phyloP scores from a whole-genome alignment of 116 monocot genomes.

The Thalassia testudinum region DNA sequence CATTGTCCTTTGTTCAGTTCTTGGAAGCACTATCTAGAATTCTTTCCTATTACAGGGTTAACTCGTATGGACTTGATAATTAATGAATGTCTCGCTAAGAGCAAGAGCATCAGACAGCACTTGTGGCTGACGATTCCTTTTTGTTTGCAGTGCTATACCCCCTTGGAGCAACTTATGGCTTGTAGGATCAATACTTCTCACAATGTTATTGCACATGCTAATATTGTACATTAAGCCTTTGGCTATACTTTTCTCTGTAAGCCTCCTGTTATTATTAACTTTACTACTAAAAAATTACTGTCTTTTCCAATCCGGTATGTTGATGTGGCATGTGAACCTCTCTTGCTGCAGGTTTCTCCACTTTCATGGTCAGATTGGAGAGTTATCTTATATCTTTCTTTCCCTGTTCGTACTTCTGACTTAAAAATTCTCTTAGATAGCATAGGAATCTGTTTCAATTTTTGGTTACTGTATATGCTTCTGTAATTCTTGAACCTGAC shows the following conservation, averaged over 20 bases:
- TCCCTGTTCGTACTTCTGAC: conserved; percentile 61
- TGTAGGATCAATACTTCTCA: conserved; percentile 74
- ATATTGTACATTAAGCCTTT: conserved; percentile 86
- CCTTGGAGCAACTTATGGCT: conserved; percentile 99
- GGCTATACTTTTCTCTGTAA: conserved; percentile 87
- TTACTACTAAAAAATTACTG: not conserved
- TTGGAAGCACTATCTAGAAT: no score
- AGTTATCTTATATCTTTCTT: conserved; percentile 72
- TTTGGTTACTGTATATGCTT: not conserved
- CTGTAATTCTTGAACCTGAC: not conserved
- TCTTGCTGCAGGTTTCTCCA: conserved; percentile 71
- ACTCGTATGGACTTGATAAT: no score
- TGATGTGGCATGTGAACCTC: not conserved
- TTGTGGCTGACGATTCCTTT: conserved; percentile 1
- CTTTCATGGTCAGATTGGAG: conserved; percentile 89
- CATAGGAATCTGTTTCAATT: not conserved
- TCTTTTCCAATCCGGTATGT: not conserved
- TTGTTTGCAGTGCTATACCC: conserved; percentile 52
- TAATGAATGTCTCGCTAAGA: no score
- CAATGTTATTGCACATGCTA: conserved; percentile 79
- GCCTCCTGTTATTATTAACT: conserved; percentile 5
- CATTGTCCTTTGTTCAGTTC: no score
- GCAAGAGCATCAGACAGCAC: no score
- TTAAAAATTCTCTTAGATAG: not conserved
- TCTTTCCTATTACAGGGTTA: no score